phyloP scores from a whole-genome alignment of 345 rosid genomes.

The Lepidium didymum region DNA sequence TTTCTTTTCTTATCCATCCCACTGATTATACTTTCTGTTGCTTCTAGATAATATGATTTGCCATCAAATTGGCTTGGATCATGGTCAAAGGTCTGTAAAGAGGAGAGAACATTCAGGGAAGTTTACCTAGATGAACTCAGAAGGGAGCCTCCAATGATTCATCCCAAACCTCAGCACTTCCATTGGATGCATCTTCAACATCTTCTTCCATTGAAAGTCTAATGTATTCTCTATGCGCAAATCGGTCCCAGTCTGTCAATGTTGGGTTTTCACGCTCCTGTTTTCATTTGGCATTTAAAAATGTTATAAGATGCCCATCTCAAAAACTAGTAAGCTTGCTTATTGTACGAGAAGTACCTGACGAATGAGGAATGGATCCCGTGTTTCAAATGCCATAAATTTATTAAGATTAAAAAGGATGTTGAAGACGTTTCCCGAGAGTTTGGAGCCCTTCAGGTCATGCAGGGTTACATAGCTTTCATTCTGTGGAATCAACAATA shows the following conservation, averaged over 20 bases:
- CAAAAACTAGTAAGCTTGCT: background rate
- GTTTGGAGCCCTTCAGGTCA: slow-evolving; percentile 78
- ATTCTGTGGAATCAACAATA: slow-evolving; percentile 39
- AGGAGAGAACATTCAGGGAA: background rate
- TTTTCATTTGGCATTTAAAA: background rate
- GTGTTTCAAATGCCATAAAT: slow-evolving; percentile 94
- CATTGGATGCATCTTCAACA: slow-evolving; percentile 95
- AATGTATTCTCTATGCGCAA: slow-evolving; percentile 95
- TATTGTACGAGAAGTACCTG: slow-evolving; percentile 43
- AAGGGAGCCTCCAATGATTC: slow-evolving; percentile 98
- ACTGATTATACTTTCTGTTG: background rate
- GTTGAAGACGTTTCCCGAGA: slow-evolving; percentile 88
- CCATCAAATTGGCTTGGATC: background rate
- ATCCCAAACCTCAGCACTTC: slow-evolving; percentile 98
- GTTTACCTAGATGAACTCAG: slow-evolving; percentile 43
- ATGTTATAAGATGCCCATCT: background rate
- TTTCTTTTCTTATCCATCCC: background rate
- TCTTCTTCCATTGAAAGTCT: slow-evolving; percentile 99
- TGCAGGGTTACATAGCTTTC: slow-evolving; percentile 56
- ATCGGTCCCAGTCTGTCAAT: slow-evolving; percentile 96
- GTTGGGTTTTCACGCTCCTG: slow-evolving; percentile 96
- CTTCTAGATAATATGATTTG: background rate
- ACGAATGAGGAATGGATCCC: slow-evolving; percentile 94
- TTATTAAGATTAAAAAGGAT: slow-evolving; percentile 94
- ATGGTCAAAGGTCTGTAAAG: background rate